Evolutionary conservation across 2,329 filamentous ascomycete species (phyloP).

Genomic region (Fusarium sp.): DNA sequence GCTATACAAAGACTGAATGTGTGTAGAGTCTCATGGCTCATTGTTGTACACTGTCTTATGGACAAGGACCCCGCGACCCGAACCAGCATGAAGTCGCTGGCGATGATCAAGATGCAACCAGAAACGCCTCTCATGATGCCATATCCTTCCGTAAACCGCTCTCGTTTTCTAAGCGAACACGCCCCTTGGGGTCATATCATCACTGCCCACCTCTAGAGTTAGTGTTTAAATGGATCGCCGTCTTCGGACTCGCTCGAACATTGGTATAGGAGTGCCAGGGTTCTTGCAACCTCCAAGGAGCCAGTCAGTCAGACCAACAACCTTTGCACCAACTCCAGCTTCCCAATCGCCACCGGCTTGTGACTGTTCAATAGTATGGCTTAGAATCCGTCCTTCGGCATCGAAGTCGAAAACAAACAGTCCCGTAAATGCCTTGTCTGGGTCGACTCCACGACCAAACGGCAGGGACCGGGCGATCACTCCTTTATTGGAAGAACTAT

Average conservation of each 20-base stretch:
- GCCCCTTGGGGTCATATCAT: not conserved
- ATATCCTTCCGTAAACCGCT: not conserved
- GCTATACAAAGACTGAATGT: slow-evolving; percentile 20
- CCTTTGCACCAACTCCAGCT: slow-evolving; percentile 78
- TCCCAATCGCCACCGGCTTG: slow-evolving; percentile 87
- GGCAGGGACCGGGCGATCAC: slow-evolving; percentile 56
- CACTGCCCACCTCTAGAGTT: not conserved
- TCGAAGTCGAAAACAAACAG: slow-evolving; percentile 98
- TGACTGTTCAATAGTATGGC: slow-evolving; percentile 93
- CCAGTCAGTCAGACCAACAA: slow-evolving; percentile 95
- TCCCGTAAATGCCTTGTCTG: slow-evolving; percentile 83
- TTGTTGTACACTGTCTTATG: slow-evolving; percentile 39
- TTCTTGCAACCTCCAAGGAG: slow-evolving; percentile 76
- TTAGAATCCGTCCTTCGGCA: slow-evolving; percentile 80
- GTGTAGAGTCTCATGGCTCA: slow-evolving; percentile 39
- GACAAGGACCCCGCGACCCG: slow-evolving; percentile 4
- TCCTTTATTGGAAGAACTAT: slow-evolving; percentile 40
- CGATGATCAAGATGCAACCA: slow-evolving; percentile 24
- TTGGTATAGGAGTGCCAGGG: slow-evolving; percentile 48
- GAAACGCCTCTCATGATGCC: slow-evolving; percentile 30
- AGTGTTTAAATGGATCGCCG: slow-evolving; percentile 27
- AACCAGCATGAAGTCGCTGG: slow-evolving; percentile 1
- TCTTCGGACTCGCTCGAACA: slow-evolving; percentile 47
- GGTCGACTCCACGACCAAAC: slow-evolving; percentile 52
- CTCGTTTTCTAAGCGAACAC: not conserved